Evolutionary conservation across 192 early-diverging fungal genomes (phyloP), one percentile per base, ranked within the genome.

Genomic region (Podila horticola): DNA sequence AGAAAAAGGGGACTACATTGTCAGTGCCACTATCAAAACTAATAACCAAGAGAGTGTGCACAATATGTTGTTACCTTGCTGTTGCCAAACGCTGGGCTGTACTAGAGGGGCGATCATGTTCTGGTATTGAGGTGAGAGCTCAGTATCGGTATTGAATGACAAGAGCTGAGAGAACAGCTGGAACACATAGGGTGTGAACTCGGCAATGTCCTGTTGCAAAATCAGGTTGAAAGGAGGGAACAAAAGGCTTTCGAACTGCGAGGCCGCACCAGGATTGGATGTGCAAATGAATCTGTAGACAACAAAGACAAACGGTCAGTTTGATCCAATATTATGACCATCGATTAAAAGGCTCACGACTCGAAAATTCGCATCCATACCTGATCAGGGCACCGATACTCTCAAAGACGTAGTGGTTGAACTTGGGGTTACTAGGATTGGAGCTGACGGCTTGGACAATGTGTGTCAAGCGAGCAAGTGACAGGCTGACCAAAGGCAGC

Each of bases 371-470:
- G 28, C 19, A 13, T 15, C 0, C 13, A 24, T 65, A 91, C 86
- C 88, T 84, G 69, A 96, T 94, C 75, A 99, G 82, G 28, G 94
- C 91, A 19, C 92, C 95, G 64, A 99, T 86, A 24, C 94, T 89
- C 83, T 99, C 98, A 82, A 99, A 99, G 58, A 94, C 83, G 84
- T 92, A 99, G 85, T 99, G 97, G 82, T 94, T 99, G 92, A 99
- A 99, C 45, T 90, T 92, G 1, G 98, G 97, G 84, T 99, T 99
- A 83, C 93, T 95, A 34, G 98, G 98, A 82, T 99, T 99, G 74
- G 92, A 91, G 84, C 93, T 93, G 11, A 99, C 93, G 61, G 92
- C 88, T 19, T 86, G 86, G 70, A 98, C 87, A 60, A 98, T 94
- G 24, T 82, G 84, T 1, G 92, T 96, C 73, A 98, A 81, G 57